Percentiles rank a stretch among this genome's conserved stretches.
Conservation (phyloP, 768 basidiomycete species). For the Mycena polygramma region DNA sequence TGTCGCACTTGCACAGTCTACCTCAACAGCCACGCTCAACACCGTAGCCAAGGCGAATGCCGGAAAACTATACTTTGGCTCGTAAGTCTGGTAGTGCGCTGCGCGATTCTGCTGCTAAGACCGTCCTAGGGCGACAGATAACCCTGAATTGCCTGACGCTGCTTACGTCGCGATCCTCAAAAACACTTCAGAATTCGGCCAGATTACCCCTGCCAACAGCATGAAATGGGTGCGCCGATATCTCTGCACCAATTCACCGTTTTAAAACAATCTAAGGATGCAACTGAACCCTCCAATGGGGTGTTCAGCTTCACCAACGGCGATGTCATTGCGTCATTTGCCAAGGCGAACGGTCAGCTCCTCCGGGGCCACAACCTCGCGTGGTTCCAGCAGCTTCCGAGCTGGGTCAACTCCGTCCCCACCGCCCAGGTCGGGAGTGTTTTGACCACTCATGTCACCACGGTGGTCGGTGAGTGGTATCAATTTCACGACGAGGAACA, state of each 20-base stretch:
- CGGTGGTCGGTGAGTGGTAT: slow-evolving; percentile 52
- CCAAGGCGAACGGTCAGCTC: slow-evolving; percentile 60
- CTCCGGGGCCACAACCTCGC: slow-evolving; percentile 63
- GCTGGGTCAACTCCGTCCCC: slow-evolving; percentile 63
- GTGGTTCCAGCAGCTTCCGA: slow-evolving; percentile 66
- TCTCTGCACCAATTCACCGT: not conserved
- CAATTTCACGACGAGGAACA: no score
- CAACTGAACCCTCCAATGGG: slow-evolving; percentile 66
- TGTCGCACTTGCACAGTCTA: no score
- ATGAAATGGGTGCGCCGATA: slow-evolving; percentile 64
- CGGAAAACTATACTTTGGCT: slow-evolving; percentile 62
- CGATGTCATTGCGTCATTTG: slow-evolving; percentile 59
- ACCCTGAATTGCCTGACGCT: slow-evolving; percentile 55
- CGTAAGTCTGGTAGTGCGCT: slow-evolving; percentile 25
- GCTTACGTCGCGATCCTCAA: slow-evolving; percentile 53
- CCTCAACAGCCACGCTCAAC: slow-evolving; percentile 29
- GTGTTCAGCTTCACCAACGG: slow-evolving; percentile 58
- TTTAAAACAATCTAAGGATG: slow-evolving; percentile 51
- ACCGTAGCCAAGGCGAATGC: slow-evolving; percentile 49
- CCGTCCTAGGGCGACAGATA: slow-evolving; percentile 55
- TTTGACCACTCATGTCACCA: slow-evolving; percentile 61
- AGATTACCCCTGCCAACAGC: slow-evolving; percentile 58
- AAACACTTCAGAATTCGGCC: slow-evolving; percentile 53
- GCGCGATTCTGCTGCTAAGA: no score
- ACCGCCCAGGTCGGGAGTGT: slow-evolving; percentile 53